Evolutionary conservation across 805 yeast genomes (phyloP), one percentile per base, ranked within the genome.

Genomic region (Candida parachauliodes): DNA sequence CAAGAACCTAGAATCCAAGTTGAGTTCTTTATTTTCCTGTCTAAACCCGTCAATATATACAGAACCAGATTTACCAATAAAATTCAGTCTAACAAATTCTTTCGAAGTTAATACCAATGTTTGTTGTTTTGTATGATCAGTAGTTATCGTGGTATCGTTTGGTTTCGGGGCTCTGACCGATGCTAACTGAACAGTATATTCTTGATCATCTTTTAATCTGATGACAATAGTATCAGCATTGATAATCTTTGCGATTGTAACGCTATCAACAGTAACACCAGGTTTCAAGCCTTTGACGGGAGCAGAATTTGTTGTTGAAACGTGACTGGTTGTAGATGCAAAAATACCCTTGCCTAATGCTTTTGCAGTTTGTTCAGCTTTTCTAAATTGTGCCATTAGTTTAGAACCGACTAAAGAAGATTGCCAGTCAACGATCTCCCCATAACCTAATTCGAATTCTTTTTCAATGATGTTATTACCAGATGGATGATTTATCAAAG

Each of bases 371-470:
- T 70, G 75, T 55, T 85, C 94, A 19, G 81, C 77, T 41, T 68
- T 72, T 52, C 95, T 75, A 38, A 84, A 69, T 24, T 55, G 53
- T 2, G 72, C 48, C 88, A 87, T 84, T 17, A 67, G 65, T 30
- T 69, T 60, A 8, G 88, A 63, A 4, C 95, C 95, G 40, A 87
- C 64, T 28, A 77, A 49, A 10, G 74, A 53, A 1, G 88, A 76
- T 55, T 88, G 95, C 88, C 91, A 81, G 55, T 87, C 95, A 18
- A 79, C 75, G 34, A 86, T 78, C 46, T 78, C 80, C 9, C 83
- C 95, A 21, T 81, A 68, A 8, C 96, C 96, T 39, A 68, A 70
- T 40, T 73, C 77, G 41, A 87, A 68, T 40, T 87, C 62, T 45
- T 76, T 75, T 46, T 79, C 83, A 41, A 83, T 77, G 49, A 86